Evolutionary conservation across 2,329 filamentous ascomycete species (phyloP), one percentile per base, ranked within the genome.

Genomic region (Trichophyton equinum): DNA sequence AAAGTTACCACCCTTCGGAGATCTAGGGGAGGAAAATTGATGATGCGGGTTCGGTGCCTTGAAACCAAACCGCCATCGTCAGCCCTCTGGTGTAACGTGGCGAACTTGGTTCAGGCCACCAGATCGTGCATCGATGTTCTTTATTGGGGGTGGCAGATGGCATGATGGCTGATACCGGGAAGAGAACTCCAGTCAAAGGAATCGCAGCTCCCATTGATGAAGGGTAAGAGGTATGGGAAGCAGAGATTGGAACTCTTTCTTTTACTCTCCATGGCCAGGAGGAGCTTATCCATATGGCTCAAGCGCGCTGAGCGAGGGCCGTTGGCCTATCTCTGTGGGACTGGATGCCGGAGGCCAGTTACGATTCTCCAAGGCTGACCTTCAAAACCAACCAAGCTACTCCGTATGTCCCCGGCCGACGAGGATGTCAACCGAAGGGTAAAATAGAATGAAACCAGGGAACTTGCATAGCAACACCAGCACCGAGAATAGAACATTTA

Each of bases 61-160:
- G 49, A 33, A 53, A 53, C 49, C 49, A 53, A 30, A 27, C 49
- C 22, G 49, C 49, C 6, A 53, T 53, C 11, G 11, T 53, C 49
- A 53, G 49, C 49, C 49, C 22, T 53, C 49, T 53, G 49, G 49
- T 53, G 49, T 53, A 53, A 53, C 49, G 20, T 53, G 49, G 49
- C 49, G n/a, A 53, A 33, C 49, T 27, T 53, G 49, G 27, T 30
- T 13, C 49, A 53, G 44, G 20, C 44, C 25, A 30, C 27, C 25
- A 53, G 49, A 30, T 33, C 27, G 44, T 47, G 44, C 44, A 22
- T 47, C 44, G 18, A 25, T 53, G 27, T 33, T 27, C 11, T 51
- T 1, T 51, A 7, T 30, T 2, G 6, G 27, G 27, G 27, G 27
- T 30, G 27, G 27, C 7, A 30, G 20, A 9, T 20, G 18, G 44